Evolutionary conservation across 306 rosid species (phyloP).

Genomic region (Cicer judaicum): DNA sequence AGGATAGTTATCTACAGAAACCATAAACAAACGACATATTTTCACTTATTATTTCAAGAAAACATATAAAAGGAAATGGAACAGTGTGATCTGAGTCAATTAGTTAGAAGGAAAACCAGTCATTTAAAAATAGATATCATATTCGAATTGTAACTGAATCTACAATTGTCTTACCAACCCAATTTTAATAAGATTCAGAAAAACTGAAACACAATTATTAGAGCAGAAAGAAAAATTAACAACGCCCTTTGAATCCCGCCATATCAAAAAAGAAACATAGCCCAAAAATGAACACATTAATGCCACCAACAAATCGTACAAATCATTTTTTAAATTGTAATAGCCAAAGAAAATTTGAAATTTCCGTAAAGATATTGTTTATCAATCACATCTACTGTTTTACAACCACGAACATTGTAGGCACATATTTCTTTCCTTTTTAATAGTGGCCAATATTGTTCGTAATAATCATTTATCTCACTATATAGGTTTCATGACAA

Average conservation of each 20-base stretch:
- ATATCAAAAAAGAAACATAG: constrained; percentile 2
- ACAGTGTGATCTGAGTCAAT: not conserved
- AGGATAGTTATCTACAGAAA: constrained; percentile 7
- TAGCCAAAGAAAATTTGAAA: not conserved
- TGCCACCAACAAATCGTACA: constrained; percentile 11
- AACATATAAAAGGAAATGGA: not conserved
- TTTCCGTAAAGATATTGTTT: not conserved
- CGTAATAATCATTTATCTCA: not conserved
- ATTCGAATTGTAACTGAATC: constrained; percentile 13
- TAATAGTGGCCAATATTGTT: not conserved
- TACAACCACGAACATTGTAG: not conserved
- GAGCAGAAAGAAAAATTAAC: not conserved
- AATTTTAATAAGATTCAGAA: constrained; percentile 2
- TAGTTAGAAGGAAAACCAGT: not conserved
- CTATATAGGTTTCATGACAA: constrained; percentile 23
- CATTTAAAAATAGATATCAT: constrained; percentile 8
- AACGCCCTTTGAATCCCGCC: constrained; percentile 14
- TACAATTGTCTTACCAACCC: not conserved
- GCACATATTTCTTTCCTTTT: not conserved
- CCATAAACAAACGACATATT: not conserved
- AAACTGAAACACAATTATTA: not conserved
- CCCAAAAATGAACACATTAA: constrained; percentile 5
- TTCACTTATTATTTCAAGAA: constrained; percentile 2
- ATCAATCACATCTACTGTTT: not conserved
- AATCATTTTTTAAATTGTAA: not conserved